Evolutionary conservation across 148 eudicot species (phyloP), one percentile per base, ranked within the genome.

Genomic region (Tetragonia tetragonoides): DNA sequence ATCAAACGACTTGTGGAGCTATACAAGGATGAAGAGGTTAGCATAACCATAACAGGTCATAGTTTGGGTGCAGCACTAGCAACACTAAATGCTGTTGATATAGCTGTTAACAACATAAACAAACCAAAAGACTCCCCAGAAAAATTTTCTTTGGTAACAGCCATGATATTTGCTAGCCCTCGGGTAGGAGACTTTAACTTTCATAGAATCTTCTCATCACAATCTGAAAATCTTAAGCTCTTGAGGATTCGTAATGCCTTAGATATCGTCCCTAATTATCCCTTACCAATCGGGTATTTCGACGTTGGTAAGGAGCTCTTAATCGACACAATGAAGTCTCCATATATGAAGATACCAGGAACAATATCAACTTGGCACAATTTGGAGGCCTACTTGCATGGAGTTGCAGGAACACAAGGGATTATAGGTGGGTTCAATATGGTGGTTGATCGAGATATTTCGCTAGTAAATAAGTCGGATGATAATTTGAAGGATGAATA

Each of bases 51-150:
- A 42, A 79, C 88, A 1, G 93, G 93, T 0, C 93, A 92, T 77
- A 90, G 93, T 56, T 70, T 92, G 60, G 93, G 97, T 0, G 93
- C 90, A 14, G 84, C 93, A 2, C 24, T 90, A 1, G 90, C 88
- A n/a, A 88, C 90, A 16, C 64, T 92, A n/a, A 92, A 87, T 10
- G 92, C 97, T 7, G 79, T 81, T 3, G 97, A 93, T 79, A 89
- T 93, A 21, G 89, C 86, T 0, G 64, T 74, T 16, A 91, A 91
- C 73, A 80, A 84, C 6, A 37, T 83, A 28, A 87, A 90, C 84
- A 74, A 17, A 38, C 84, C 88, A 0, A 75, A 34, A 65, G 47
- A 40, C 39, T 39, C 42, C 40, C 84, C 82, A 9, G 34, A 69
- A 24, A 86, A 83, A 56, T 41, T 83, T 1, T 76, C 77, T 23